A percentile compares a stretch with the other conserved stretches of the same genome.
Conservation (phyloP, 1,284 basidiomycete genomes). For the Trichosporon sp. region DNA sequence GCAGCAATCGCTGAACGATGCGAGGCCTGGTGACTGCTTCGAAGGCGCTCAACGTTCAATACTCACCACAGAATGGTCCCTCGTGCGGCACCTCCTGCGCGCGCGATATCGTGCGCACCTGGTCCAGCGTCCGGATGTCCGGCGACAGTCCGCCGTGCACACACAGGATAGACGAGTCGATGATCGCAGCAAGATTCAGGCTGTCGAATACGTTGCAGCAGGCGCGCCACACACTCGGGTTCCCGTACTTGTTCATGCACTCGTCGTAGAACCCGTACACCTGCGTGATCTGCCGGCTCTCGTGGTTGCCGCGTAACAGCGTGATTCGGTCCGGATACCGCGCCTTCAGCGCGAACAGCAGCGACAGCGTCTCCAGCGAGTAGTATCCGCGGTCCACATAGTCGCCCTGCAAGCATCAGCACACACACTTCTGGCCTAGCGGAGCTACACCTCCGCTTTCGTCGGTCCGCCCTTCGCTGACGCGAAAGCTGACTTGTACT, state of each 20-base stretch:
- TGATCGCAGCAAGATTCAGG: slow-evolving; percentile 91
- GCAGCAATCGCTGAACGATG: too few species aligned
- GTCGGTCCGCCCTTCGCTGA: neutral
- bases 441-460: too few species aligned
- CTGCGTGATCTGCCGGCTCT: slow-evolving; percentile 93
- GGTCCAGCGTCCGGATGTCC: slow-evolving; percentile 85
- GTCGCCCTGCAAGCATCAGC: slow-evolving; percentile 65
- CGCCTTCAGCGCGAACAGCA: slow-evolving; percentile 84
- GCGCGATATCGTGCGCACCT: slow-evolving; percentile 82
- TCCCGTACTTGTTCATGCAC: slow-evolving; percentile 94
- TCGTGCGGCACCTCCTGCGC: slow-evolving; percentile 96
- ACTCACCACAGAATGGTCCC: slow-evolving; percentile 88
- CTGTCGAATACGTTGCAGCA: slow-evolving; percentile 95
- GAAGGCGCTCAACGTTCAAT: neutral
- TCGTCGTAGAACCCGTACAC: slow-evolving; percentile 98
- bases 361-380: slow-evolving; percentile 88
- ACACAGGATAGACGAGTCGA: slow-evolving; percentile 83
- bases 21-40: too few species aligned
- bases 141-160: slow-evolving; percentile 91
- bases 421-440: neutral
- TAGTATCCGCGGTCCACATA: slow-evolving; percentile 97
- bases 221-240: slow-evolving; percentile 88
- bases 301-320: slow-evolving; percentile 88
- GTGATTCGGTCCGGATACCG: slow-evolving; percentile 93
- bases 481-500: neutral